These are phyloP conservation scores for Trichoderma virens DNA, from an alignment of 495 filamentous ascomycete species.

Conservation along the genomic window DNA sequence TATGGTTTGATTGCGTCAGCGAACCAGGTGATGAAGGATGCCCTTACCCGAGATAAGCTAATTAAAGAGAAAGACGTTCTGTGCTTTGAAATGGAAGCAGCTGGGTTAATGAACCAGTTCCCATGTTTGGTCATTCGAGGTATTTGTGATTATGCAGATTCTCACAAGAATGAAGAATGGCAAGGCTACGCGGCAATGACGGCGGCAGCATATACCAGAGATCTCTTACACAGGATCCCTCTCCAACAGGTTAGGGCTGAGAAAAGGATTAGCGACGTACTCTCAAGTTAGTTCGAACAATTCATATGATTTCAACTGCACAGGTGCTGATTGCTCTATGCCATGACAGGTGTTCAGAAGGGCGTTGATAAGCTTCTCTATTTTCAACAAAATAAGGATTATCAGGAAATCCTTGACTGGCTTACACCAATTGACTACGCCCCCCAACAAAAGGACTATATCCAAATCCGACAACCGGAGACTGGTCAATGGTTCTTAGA, in stretches of 20 bases:
- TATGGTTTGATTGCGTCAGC: conserved; percentile 6
- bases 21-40: conserved; percentile 8
- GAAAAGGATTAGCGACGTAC: not conserved
- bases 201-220: not conserved
- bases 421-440: not conserved
- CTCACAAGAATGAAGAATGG: conserved; percentile 6
- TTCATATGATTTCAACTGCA: not conserved
- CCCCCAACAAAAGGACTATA: not conserved
- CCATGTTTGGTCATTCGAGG: conserved; percentile 6
- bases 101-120: conserved; percentile 1
- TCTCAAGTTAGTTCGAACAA: not conserved
- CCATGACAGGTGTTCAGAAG: not conserved
- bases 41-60: conserved; percentile 9
- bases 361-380: not conserved
- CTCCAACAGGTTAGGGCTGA: not conserved
- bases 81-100: conserved; percentile 2
- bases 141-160: conserved; percentile 1
- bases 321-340: not conserved
- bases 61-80: not conserved
- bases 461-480: conserved; percentile 18
- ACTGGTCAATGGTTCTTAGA: conserved; percentile 36
- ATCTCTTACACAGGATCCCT: not conserved
- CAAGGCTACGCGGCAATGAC: conserved; percentile 8
- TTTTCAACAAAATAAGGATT: not conserved
- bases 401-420: not conserved